These are phyloP conservation scores for Luffa aegyptiaca DNA, from an alignment of 306 rosid genomes.

Conservation along the genomic window DNA sequence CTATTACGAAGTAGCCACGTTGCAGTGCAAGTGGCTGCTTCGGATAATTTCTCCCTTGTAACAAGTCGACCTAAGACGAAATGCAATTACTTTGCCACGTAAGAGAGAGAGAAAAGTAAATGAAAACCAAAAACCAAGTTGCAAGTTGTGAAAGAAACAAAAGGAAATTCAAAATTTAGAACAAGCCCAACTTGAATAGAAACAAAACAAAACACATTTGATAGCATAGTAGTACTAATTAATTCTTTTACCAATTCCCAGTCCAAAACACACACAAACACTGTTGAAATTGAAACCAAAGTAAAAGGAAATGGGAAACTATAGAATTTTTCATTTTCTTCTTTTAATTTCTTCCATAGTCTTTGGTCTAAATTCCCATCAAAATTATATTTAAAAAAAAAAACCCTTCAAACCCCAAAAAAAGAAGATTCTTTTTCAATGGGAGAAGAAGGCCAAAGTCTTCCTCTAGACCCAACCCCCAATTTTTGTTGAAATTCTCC, in stretches of 20 bases:
- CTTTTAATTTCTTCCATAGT: neutral
- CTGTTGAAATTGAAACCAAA: neutral
- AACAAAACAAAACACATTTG: no score
- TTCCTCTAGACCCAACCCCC: constrained; percentile 8
- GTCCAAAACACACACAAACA: no score
- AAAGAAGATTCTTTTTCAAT: constrained; percentile 2
- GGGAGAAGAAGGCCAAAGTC: constrained; percentile 3
- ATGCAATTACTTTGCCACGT: neutral
- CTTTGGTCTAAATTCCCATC: neutral
- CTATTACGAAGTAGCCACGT: no score
- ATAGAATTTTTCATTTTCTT: neutral
- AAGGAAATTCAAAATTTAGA: no score
- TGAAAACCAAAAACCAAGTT: neutral
- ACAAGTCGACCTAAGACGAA: neutral
- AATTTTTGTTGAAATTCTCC: neutral
- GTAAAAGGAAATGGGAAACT: neutral
- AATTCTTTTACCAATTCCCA: no score
- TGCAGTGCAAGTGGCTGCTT: no score
- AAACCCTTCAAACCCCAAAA: neutral
- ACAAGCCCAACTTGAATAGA: no score
- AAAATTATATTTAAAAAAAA: no score
- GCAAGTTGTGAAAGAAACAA: no score
- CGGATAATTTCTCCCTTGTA: neutral
- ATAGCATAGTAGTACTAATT: no score
- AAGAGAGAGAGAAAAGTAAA: neutral